Base-by-base conservation (phyloP, 345 rosid genomes). In the Tarenaya hassleriana region DNA sequence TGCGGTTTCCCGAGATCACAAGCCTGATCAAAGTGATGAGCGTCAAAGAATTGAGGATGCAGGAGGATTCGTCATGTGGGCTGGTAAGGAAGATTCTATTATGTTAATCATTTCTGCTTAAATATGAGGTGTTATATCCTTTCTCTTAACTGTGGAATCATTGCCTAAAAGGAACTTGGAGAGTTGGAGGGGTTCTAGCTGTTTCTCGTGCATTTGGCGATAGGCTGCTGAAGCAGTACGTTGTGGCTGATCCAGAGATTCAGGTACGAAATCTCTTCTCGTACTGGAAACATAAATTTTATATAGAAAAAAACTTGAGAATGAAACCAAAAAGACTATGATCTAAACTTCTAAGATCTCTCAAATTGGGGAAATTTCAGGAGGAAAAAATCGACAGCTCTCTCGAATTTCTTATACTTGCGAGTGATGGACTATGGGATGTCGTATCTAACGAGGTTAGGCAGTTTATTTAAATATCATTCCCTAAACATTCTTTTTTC, bases 201-300 rank as follows among this genome's bases (percentile, higher is more conserved):
- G 97, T 92, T 63, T 92, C 99, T 53, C 99, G 99, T 56, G 99
- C 99, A 52, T 92, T 92, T 81, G 99, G 99, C 48, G 99, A 88
- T 69, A 73, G 91, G 66, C 83, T 83, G 56, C 69, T 92, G 79
- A 92, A 92, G 87, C 99, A 85, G 73, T 92, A 83, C 59, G 99
- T 92, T 61, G 99, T 92, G 72, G 95, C 99, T 61, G 99, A 92
- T 70, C 99, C 99, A 33, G 99, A 92, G 76, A 92, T 88, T 73
- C 95, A 80, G 91, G 91, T 86, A 68, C 47, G 49, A 16, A 34
- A 34, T 24, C 32, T 17, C 29, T 14, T 41, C 31, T 14, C 10
- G 1, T 34, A n/a, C n/a, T n/a, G n/a, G 32, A 1, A 14, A 43
- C n/a, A n/a, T n/a, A n/a, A n/a, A n/a, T n/a, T n/a, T n/a, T n/a